Conservation (phyloP, 2,329 filamentous ascomycete species). For the Penicillium hordei region DNA sequence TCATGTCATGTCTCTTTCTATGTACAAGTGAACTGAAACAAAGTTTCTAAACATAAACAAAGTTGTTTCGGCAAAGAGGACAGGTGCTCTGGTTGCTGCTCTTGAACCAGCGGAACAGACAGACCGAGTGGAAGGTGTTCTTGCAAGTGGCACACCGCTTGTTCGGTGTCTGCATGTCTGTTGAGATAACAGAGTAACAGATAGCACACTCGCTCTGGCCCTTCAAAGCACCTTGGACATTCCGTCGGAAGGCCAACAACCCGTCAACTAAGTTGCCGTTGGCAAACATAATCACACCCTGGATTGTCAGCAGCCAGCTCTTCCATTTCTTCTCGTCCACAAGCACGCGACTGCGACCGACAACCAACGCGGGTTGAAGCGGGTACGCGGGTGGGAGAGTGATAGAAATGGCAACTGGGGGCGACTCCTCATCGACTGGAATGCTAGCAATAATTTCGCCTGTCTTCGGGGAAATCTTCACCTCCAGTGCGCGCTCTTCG, state of each 20-base stretch:
- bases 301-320: slow-evolving; percentile 81
- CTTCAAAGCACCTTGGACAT: slow-evolving; percentile 83
- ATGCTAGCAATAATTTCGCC: slow-evolving; percentile 82
- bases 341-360: slow-evolving; percentile 76
- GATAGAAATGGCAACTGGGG: slow-evolving; percentile 79
- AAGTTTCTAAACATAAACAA: slow-evolving; percentile 55
- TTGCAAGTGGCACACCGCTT: slow-evolving; percentile 91
- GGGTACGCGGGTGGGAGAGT: slow-evolving; percentile 79
- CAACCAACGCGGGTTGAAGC: slow-evolving; percentile 72
- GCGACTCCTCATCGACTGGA: slow-evolving; percentile 81
- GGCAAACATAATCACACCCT: slow-evolving; percentile 90
- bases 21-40: slow-evolving; percentile 5
- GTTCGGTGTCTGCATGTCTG: slow-evolving; percentile 84
- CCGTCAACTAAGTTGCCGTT: slow-evolving; percentile 88
- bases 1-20: slow-evolving; percentile 17
- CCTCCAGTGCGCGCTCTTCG: slow-evolving; percentile 54
- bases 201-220: slow-evolving; percentile 95
- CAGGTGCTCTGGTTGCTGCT: slow-evolving; percentile 89
- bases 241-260: slow-evolving; percentile 77
- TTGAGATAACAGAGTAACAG: slow-evolving; percentile 90
- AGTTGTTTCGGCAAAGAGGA: slow-evolving; percentile 87
- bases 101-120: slow-evolving; percentile 96
- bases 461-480: slow-evolving; percentile 71
- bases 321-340: slow-evolving; percentile 92
- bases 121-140: slow-evolving; percentile 86